phyloP scores from a whole-genome alignment of 2,329 filamentous ascomycete species.

The Ascosphaera apis region DNA sequence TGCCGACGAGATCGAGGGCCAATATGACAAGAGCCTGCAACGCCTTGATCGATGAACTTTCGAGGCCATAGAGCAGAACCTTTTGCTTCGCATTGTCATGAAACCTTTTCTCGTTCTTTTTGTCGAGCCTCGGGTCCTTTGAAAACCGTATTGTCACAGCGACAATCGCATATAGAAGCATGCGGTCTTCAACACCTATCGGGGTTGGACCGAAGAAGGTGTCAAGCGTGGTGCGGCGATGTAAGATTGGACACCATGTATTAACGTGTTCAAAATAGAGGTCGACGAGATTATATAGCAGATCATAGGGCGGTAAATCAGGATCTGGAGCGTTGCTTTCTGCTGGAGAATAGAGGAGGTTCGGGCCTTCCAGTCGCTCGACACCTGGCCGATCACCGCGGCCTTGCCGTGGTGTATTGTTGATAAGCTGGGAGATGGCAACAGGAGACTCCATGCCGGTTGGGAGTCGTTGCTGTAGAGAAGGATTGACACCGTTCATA shows the following conservation, averaged over 20 bases:
- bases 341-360: background rate
- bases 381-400: background rate
- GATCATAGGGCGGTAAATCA: conserved; percentile 50
- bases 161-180: conserved; percentile 70
- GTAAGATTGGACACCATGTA: conserved; percentile 75
- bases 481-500: background rate
- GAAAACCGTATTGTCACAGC: conserved; percentile 73
- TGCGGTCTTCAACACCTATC: conserved; percentile 57
- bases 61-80: conserved; percentile 67
- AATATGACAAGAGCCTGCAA: conserved; percentile 73
- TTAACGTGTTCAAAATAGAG: conserved; percentile 63
- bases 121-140: conserved; percentile 48
- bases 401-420: background rate
- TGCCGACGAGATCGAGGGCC: conserved; percentile 63
- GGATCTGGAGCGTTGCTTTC: conserved; percentile 28
- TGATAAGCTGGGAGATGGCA: background rate
- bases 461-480: background rate
- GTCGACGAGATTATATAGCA: conserved; percentile 49
- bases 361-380: background rate
- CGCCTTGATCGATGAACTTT: conserved; percentile 72
- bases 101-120: conserved; percentile 50
- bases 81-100: conserved; percentile 65
- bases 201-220: conserved; percentile 55
- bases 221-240: conserved; percentile 60
- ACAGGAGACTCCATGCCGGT: background rate